Conservation (phyloP, 257 asterid species). For the Rubia yunnanensis region DNA sequence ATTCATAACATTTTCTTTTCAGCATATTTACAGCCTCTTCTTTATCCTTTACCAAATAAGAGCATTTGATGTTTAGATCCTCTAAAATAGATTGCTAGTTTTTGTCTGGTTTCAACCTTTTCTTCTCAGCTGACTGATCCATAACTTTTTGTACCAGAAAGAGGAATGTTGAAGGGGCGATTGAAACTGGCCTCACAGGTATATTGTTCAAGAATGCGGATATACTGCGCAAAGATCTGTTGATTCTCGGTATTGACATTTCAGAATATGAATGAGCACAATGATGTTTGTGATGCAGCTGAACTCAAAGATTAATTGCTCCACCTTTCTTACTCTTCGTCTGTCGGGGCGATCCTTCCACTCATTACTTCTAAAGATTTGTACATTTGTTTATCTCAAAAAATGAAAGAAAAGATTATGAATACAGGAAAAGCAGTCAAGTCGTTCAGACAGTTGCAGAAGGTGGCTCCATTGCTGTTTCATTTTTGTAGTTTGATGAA, state of each 20-base stretch:
- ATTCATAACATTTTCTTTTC: neutral
- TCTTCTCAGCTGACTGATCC: neutral
- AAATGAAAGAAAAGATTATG: neutral
- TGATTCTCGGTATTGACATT: slow-evolving; percentile 34
- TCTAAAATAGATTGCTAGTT: neutral
- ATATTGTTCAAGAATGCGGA: slow-evolving; percentile 63
- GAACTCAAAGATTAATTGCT: slow-evolving; percentile 10
- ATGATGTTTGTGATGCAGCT: slow-evolving; percentile 18
- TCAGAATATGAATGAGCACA: slow-evolving; percentile 11
- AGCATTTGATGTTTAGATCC: neutral
- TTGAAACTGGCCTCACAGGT: slow-evolving; percentile 51
- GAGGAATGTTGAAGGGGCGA: slow-evolving; percentile 76
- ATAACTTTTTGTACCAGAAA: slow-evolving; percentile 31
- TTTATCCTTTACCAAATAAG: neutral
- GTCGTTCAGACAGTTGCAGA: neutral
- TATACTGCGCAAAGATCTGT: slow-evolving; percentile 46
- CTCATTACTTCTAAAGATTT: neutral
- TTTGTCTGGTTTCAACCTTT: neutral
- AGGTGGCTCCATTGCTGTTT: too few relatives aligned
- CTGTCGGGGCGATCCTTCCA: neutral
- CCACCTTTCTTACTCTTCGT: neutral
- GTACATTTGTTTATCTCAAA: neutral
- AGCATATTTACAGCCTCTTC: neutral
- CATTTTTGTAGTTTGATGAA: neutral
- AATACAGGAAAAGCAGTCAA: neutral